Percentiles rank a stretch among this genome's conserved stretches.
Evolutionary conservation across 306 rosid species (phyloP).

Genomic region (Trifolium fragiferum): DNA sequence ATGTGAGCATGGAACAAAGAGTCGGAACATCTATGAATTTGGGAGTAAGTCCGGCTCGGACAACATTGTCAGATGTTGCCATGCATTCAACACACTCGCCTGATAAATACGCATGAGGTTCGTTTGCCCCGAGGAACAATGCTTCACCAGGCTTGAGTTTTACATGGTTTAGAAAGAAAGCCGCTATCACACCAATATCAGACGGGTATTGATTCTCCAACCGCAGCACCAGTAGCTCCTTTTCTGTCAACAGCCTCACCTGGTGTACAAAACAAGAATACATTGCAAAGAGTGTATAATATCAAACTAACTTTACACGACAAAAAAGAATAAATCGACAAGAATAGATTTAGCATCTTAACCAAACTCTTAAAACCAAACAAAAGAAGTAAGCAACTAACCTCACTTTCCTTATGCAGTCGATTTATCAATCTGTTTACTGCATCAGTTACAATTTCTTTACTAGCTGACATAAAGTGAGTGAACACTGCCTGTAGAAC

Average conservation of each 20-base stretch:
- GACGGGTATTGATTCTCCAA: conserved; percentile 85
- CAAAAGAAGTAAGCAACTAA: conserved; percentile 38
- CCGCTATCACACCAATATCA: conserved; percentile 85
- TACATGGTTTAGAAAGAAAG: conserved; percentile 87
- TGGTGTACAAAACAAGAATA: conserved; percentile 44
- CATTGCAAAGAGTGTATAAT: neutral
- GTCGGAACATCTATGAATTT: conserved; percentile 82
- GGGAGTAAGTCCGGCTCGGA: conserved; percentile 96
- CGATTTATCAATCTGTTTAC: conserved; percentile 67
- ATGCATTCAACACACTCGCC: conserved; percentile 93
- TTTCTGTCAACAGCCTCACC: conserved; percentile 80
- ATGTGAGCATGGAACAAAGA: conserved; percentile 95
- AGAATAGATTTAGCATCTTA: neutral
- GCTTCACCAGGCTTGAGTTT: conserved; percentile 94
- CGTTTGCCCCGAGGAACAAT: conserved; percentile 80
- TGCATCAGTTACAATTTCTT: conserved; percentile 57
- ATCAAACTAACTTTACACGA: neutral
- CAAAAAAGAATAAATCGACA: conserved; percentile 2
- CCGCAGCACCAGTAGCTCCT: conserved; percentile 75
- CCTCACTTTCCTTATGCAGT: conserved; percentile 71
- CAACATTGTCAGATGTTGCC: conserved; percentile 99
- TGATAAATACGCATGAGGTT: conserved; percentile 83
- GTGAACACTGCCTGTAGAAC: conserved; percentile 70
- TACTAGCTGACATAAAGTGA: conserved; percentile 76
- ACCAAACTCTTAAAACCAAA: conserved; percentile 14